Base-by-base conservation (phyloP, 176 grass and related monocot genomes). In the Carex kokanica region DNA sequence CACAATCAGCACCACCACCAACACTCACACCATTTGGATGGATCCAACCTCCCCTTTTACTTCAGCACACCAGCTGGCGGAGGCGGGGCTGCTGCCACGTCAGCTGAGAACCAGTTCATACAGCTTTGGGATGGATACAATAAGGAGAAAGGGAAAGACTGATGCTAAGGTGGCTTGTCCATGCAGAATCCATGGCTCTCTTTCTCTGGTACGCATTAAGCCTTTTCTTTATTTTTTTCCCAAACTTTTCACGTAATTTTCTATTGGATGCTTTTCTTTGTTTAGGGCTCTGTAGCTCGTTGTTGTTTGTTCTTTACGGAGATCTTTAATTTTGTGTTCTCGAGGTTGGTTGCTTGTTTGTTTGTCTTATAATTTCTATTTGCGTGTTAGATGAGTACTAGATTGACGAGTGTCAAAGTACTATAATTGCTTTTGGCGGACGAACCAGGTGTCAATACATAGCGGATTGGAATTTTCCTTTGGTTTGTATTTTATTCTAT, bases 91-190 rank as follows among this genome's bases (percentile, higher is more conserved):
- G 79, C 81, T 49, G 87, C 91, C 66, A 84, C 77, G 73, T 86
- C 87, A 13, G 64, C 85, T 8, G 81, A 78, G 16, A 81, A 90
- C 74, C 86, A 87, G 21, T 88, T 83, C 25, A 17, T 94, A 21
- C 91, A 97, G 79, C 86, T 94, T 54, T 94, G 89, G 87, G 90
- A 97, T 40, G 91, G 94, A 0, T 88, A 83, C 82, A 61, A 88
- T 25, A 93, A 91, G 82, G 94, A 90, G 89, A 97, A 92, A 90
- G 85, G 72, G 83, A 92, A 97, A 66, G 88, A 88, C 74, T 97
- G 89, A 90, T 79, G 80, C 51, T 55, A 55, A 27, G 29, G 34
- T 63, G 61, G 34, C 59, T 82, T 67, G n/a, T 52, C 71, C 21
- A 53, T 74, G 60, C 41, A 23, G 1, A 82, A 78, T 78, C 73